Percentiles rank a stretch among this genome's conserved stretches.
Evolutionary conservation across 2,329 filamentous ascomycete genomes (phyloP).

Genomic region (Trichoderma lentiforme): DNA sequence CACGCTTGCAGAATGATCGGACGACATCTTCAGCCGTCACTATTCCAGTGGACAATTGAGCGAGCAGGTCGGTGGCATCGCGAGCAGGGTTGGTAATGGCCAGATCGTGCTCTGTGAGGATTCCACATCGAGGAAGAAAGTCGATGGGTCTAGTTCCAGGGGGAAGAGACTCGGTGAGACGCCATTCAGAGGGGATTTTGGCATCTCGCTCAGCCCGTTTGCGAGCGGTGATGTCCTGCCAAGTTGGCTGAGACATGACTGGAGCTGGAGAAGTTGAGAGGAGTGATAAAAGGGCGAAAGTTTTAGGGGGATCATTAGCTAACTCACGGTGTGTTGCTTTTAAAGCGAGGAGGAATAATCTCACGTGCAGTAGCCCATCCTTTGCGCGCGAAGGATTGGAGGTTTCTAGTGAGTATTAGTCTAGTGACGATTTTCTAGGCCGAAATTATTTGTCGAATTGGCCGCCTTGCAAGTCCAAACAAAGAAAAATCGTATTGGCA

Average conservation of each 20-base stretch:
- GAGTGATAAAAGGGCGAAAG: not conserved
- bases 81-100: not conserved
- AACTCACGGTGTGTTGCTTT: not conserved
- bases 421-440: not conserved
- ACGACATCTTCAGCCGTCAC: not conserved
- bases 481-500: not conserved
- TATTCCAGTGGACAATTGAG: not conserved
- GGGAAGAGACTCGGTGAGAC: not conserved
- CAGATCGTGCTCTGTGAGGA: not conserved
- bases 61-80: not conserved
- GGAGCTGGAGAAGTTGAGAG: not conserved
- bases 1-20: not conserved
- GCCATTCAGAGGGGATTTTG: not conserved
- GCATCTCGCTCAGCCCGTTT: not conserved
- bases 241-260: not conserved
- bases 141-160: not conserved
- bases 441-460: not conserved
- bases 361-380: no score
- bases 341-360: not conserved
- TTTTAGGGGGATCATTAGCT: not conserved
- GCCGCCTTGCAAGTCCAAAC: not conserved
- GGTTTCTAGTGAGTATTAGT: no score
- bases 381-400: no score
- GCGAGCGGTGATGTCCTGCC: not conserved
- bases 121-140: not conserved